phyloP scores from a whole-genome alignment of 768 basidiomycete species.

The Tulasnella sp. region DNA sequence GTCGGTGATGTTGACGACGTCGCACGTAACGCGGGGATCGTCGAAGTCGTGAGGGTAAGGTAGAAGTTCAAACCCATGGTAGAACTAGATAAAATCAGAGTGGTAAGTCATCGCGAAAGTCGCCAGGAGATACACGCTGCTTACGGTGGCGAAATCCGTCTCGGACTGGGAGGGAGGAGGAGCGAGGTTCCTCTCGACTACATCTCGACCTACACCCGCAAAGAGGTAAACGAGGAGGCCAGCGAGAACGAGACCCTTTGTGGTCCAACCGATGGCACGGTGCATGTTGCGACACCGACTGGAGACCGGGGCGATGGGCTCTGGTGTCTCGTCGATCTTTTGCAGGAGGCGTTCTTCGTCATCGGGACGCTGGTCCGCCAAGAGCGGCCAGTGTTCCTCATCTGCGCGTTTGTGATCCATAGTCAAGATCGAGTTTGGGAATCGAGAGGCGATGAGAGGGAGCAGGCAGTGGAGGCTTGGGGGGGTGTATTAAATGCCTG shows the following conservation, averaged over 20 bases:
- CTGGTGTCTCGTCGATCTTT: background rate
- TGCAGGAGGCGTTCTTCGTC: background rate
- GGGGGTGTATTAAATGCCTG: background rate
- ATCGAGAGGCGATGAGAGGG: background rate
- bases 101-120: background rate
- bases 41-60: background rate
- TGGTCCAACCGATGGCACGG: background rate
- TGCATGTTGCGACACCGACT: background rate
- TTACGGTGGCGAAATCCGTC: background rate
- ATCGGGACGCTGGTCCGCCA: background rate
- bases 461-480: background rate
- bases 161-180: background rate
- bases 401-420: background rate
- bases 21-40: background rate
- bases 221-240: background rate
- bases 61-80: background rate
- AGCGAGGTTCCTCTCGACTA: background rate
- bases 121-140: background rate
- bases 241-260: background rate
- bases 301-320: background rate
- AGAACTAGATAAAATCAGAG: background rate
- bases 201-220: background rate
- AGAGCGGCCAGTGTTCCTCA: background rate
- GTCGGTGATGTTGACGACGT: constrained; percentile 1
- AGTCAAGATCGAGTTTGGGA: background rate